phyloP scores from a whole-genome alignment of 2,329 filamentous ascomycete genomes.

The Ascochyta koolunga region DNA sequence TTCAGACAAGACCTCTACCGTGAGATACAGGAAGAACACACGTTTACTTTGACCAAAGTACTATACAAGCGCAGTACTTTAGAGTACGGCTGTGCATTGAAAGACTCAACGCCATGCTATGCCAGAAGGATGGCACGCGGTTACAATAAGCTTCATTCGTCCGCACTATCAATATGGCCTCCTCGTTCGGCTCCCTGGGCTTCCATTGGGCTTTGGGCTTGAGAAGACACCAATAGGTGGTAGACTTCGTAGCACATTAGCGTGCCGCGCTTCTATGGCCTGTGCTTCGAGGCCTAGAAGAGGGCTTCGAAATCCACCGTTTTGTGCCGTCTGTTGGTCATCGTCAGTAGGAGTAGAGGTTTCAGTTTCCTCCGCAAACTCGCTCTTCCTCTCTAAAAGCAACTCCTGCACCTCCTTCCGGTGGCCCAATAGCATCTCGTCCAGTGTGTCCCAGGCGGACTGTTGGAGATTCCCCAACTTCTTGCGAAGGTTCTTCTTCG shows the following conservation, averaged over 20 bases:
- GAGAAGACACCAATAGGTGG: conserved; percentile 39
- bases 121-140: conserved; percentile 5
- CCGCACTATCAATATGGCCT: conserved; percentile 23
- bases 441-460: conserved; percentile 55
- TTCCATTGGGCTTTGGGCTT: conserved; percentile 13
- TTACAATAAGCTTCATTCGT: neutral
- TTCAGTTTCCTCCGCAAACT: conserved; percentile 41
- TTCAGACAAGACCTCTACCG: neutral
- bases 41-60: neutral
- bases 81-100: neutral
- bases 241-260: conserved; percentile 12
- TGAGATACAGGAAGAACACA: neutral
- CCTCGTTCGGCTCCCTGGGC: conserved; percentile 35
- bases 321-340: conserved; percentile 14
- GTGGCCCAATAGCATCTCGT: conserved; percentile 64
- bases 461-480: conserved; percentile 62
- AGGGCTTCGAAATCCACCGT: conserved; percentile 31
- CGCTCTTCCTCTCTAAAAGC: conserved; percentile 52
- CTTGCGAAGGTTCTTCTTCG: conserved; percentile 61
- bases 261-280: conserved; percentile 8
- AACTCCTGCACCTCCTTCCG: conserved; percentile 56
- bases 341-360: conserved; percentile 31
- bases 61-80: neutral
- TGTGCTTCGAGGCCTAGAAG: conserved; percentile 5
- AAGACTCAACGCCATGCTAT: conserved; percentile 12